A percentile compares a stretch with the other conserved stretches of the same genome.
Evolutionary conservation across 257 asterid genomes (phyloP).

Genomic region (Lithospermum erythrorhizon): DNA sequence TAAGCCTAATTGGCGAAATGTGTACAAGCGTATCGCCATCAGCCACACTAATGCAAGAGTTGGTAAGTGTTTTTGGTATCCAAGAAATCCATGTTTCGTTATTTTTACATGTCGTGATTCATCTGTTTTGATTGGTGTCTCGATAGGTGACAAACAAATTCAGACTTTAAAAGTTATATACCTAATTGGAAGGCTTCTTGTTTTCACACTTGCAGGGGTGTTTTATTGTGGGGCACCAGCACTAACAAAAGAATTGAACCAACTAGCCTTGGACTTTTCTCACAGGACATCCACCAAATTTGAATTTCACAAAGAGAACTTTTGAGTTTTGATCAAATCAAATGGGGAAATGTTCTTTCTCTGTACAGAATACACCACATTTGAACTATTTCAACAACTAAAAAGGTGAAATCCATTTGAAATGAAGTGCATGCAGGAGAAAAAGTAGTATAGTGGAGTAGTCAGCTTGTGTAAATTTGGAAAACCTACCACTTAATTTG

Average conservation of each 20-base stretch:
- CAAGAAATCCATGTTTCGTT: background rate
- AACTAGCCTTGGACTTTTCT: constrained; percentile 60
- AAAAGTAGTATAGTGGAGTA: background rate
- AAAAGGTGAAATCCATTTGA: no score
- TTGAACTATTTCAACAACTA: no score
- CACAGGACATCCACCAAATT: constrained; percentile 69
- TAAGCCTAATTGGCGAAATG: constrained; percentile 63
- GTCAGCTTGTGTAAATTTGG: background rate
- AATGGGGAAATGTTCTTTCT: background rate
- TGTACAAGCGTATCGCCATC: constrained; percentile 44
- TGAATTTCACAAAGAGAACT: constrained; percentile 21
- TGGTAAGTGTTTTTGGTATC: constrained; percentile 18
- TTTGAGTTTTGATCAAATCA: background rate
- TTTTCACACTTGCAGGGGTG: constrained; percentile 47
- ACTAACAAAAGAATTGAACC: constrained; percentile 49
- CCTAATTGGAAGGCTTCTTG: background rate
- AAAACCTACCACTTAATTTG: background rate
- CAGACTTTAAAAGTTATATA: background rate
- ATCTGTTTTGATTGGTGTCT: no score
- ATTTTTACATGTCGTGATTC: background rate
- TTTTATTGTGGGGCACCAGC: constrained; percentile 93
- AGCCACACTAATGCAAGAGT: constrained; percentile 51
- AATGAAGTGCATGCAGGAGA: background rate
- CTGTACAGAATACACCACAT: background rate
- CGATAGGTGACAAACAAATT: background rate